phyloP scores from a whole-genome alignment of 352 stramenopile species.

The Globisporangium spiculum region DNA sequence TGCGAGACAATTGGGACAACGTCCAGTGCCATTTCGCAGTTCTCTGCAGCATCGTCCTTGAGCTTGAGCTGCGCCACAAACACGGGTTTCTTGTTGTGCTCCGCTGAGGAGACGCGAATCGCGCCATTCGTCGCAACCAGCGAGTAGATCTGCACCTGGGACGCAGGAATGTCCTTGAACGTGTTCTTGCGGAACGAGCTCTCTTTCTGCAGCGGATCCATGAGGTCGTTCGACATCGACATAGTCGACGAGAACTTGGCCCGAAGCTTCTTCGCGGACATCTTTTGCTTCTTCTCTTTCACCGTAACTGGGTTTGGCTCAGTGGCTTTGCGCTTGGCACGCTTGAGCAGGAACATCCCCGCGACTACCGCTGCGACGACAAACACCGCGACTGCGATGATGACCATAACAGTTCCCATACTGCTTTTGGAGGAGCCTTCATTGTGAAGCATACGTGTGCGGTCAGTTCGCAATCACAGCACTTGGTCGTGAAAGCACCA shows the following conservation, averaged over 20 bases:
- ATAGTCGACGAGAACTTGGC: conserved; percentile 18
- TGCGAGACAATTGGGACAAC: conserved; percentile 61
- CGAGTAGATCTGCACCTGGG: conserved; percentile 36
- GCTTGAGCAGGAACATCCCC: conserved; percentile 58
- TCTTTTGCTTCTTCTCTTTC: conserved; percentile 41
- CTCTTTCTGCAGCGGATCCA: conserved; percentile 28
- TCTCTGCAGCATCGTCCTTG: conserved; percentile 50
- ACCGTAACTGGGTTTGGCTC: conserved; percentile 27
- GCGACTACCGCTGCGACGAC: conserved; percentile 40
- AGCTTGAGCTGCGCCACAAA: conserved; percentile 52
- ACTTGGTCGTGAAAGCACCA: not conserved
- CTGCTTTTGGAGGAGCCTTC: conserved; percentile 4
- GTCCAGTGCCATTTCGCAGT: conserved; percentile 51
- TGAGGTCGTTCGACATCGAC: conserved; percentile 30
- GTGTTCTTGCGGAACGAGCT: conserved; percentile 44
- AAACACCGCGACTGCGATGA: conserved; percentile 39
- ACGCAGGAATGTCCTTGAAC: conserved; percentile 50
- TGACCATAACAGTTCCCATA: conserved; percentile 34
- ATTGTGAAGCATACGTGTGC: not conserved
- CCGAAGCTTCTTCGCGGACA: conserved; percentile 25
- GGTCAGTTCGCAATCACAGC: not conserved
- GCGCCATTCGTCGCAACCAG: conserved; percentile 44
- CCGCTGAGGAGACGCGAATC: conserved; percentile 41
- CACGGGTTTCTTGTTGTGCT: conserved; percentile 51
- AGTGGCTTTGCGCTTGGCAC: conserved; percentile 48